Conservation (phyloP, 495 filamentous ascomycete species). For the Trichocladium uniseriatum region DNA sequence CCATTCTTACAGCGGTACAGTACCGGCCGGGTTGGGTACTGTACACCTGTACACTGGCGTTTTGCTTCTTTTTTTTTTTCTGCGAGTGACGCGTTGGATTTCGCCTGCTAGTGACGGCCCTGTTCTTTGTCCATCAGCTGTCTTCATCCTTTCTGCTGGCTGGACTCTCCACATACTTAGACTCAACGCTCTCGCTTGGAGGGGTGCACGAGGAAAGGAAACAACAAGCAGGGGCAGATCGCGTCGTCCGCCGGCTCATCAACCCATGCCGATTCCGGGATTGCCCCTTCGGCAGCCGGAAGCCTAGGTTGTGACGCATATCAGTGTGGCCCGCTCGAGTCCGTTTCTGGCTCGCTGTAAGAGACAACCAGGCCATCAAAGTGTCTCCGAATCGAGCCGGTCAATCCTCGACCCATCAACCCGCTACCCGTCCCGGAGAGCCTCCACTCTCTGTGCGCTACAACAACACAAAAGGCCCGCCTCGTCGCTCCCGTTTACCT, state of each 20-base stretch:
- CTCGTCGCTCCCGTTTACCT: constrained; percentile 20
- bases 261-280: constrained; percentile 16
- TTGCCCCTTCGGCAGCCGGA: constrained; percentile 21
- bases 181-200: too few species aligned
- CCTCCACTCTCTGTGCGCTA: constrained; percentile 13
- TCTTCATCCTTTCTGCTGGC: background rate
- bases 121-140: constrained; percentile 1
- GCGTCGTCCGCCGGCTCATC: constrained; percentile 1
- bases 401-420: constrained; percentile 4
- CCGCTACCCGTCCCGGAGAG: background rate
- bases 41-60: constrained; percentile 2
- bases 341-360: constrained; percentile 11
- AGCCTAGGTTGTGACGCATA: constrained; percentile 8
- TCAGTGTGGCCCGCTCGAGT: constrained; percentile 12
- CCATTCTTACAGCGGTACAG: background rate
- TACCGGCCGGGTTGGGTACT: constrained; percentile 4
- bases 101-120: background rate
- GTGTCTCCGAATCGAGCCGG: constrained; percentile 1
- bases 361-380: constrained; percentile 8
- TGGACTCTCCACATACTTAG: too few species aligned
- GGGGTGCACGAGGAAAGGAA: background rate
- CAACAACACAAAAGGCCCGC: constrained; percentile 16
- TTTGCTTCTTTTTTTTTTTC: background rate
- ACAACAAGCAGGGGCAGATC: background rate
- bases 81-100: too few species aligned